A percentile compares a stretch with the other conserved stretches of the same genome.
phyloP scores from a whole-genome alignment of 805 yeast genomes.

The Saccharomycopsis schoenii region DNA sequence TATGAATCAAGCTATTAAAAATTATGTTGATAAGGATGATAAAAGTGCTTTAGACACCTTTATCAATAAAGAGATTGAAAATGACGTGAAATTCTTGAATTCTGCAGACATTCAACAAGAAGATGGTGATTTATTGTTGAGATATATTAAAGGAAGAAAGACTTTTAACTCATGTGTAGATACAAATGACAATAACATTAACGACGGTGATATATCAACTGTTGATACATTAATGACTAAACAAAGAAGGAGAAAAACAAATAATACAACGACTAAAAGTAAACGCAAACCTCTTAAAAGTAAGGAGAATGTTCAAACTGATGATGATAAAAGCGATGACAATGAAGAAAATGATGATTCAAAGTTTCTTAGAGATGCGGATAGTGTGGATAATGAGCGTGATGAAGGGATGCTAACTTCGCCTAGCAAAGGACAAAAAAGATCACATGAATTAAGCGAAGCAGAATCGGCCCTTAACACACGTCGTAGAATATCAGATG shows the following conservation, averaged over 20 bases:
- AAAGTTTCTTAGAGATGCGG: not conserved
- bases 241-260: not conserved
- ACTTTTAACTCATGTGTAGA: not conserved
- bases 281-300: not conserved
- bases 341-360: not conserved
- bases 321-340: not conserved
- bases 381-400: not conserved
- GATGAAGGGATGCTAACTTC: not conserved
- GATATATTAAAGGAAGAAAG: constrained; percentile 3
- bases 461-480: not conserved
- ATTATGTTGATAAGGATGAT: constrained; percentile 76
- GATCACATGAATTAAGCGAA: not conserved
- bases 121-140: constrained; percentile 3
- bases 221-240: not conserved
- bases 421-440: not conserved
- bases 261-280: not conserved
- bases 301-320: not conserved
- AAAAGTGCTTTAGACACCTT: constrained; percentile 58
- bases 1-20: constrained; percentile 59
- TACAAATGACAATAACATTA: not conserved
- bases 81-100: constrained; percentile 40
- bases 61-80: constrained; percentile 44
- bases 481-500: not conserved
- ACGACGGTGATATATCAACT: not conserved
- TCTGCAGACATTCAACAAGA: constrained; percentile 20